phyloP scores from a whole-genome alignment of 1,284 basidiomycete genomes.

The Ustilago bromivora region DNA sequence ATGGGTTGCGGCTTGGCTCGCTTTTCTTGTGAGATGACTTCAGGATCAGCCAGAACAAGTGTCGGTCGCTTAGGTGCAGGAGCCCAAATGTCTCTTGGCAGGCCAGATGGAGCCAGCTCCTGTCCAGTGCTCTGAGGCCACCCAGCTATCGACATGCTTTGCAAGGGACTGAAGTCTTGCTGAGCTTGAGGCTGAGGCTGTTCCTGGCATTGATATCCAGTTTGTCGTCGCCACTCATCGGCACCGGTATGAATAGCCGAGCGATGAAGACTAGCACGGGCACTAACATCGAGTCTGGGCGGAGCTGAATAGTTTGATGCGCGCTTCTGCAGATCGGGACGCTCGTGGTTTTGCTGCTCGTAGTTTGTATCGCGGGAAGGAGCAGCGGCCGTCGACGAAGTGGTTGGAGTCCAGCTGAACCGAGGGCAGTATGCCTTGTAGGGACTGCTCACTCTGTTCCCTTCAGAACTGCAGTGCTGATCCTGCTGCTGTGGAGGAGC shows the following conservation, averaged over 20 bases:
- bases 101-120: neutral
- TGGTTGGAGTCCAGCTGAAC: slow-evolving; percentile 4
- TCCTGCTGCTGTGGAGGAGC: slow-evolving; percentile 3
- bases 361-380: neutral
- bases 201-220: neutral
- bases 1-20: slow-evolving; percentile 42
- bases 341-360: neutral
- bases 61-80: slow-evolving; percentile 36
- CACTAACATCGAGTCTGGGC: neutral
- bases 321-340: neutral
- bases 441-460: slow-evolving; percentile 5
- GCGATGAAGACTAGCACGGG: slow-evolving; percentile 12
- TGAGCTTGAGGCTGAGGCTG: neutral
- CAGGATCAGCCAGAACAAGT: slow-evolving; percentile 32
- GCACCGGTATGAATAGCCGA: slow-evolving; percentile 11
- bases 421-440: slow-evolving; percentile 27
- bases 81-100: slow-evolving; percentile 42
- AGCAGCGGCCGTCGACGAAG: neutral
- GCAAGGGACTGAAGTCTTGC: neutral
- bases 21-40: slow-evolving; percentile 30
- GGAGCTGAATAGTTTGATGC: slow-evolving; percentile 3
- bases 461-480: slow-evolving; percentile 5
- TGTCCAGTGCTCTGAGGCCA: slow-evolving; percentile 5
- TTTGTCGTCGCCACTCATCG: slow-evolving; percentile 6
- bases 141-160: neutral